Conservation (phyloP, 2,329 filamentous ascomycete species). For the Paracorniculantispora psalliotae region DNA sequence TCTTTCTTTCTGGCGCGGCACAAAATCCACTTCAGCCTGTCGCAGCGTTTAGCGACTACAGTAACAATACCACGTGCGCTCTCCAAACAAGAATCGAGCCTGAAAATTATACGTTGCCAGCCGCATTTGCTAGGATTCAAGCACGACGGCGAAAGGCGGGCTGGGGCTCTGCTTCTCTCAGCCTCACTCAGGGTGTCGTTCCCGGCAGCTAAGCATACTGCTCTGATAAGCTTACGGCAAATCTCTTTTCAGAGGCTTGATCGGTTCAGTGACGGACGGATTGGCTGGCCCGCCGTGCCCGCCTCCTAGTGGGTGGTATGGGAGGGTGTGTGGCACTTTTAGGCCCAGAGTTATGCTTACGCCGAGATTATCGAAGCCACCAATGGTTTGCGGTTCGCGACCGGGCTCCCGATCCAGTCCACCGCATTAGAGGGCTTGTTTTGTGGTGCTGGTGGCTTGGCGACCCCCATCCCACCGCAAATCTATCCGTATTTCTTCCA, state of each 20-base stretch:
- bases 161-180: neutral
- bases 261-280: constrained; percentile 1
- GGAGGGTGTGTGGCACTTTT: neutral
- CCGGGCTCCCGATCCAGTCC: constrained; percentile 8
- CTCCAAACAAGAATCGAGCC: neutral
- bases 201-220: neutral
- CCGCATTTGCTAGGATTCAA: neutral
- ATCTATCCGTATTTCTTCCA: constrained; percentile 9
- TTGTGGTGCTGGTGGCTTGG: constrained; percentile 5
- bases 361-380: constrained; percentile 8
- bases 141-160: neutral
- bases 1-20: neutral
- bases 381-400: constrained; percentile 10
- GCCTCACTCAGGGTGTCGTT: neutral
- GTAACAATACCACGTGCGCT: neutral
- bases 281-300: neutral
- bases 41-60: neutral
- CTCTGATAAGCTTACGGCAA: neutral
- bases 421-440: constrained; percentile 2
- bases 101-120: neutral
- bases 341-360: constrained; percentile 9
- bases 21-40: neutral
- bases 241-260: constrained; percentile 6
- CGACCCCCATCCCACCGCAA: constrained; percentile 5
- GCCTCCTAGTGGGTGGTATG: neutral